Base-by-base conservation (phyloP, 345 rosid species). In the Eucalyptus tenuipes region DNA sequence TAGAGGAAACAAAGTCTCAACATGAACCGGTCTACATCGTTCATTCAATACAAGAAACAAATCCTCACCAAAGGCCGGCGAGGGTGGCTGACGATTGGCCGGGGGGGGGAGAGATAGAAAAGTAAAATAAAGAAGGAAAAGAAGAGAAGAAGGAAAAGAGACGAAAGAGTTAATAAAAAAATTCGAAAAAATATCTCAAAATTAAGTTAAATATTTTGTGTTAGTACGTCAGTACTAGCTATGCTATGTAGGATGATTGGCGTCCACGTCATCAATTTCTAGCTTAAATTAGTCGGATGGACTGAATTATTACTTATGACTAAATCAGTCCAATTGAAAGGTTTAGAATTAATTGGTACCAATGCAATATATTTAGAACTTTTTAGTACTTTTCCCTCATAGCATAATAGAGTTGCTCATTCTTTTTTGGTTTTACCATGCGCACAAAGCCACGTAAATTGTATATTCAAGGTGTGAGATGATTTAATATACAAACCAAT, bases 161-260 rank as follows among this genome's bases (percentile, higher is more conserved):
- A 18, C 8, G 57, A 64, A 7, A 13, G 2, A 64, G 31, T 64
- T 29, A n/a, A 64, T 27, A 27, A 59, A 59, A 0, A 52, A 52
- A 20, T 0, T 59, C 0, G 1, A 59, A 59, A 59, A 27, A 27
- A 27, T 3, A 22, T 27, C 10, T 59, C 15, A 1, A 61, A 27
- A 6, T 61, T 52, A 52, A 52, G 57, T 52, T 52, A 52, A 52
- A 52, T 52, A 52, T 52, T 52, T 52, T 52, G 57, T 9, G 1
- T 3, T 2, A 52, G 10, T 10, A 52, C 0, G 0, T 52, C 0
- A 7, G 10, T 52, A 50, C 10, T 52, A 52, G 10, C 0, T 7
- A 4, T 52, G 1, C 9, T 52, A 52, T 0, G 10, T 52, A 52
- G 24, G 57, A 52, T 59, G 4, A 4, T 0, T 1, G 7, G 14